Evolutionary conservation across 1,284 basidiomycete genomes (phyloP).

Genomic region (Schizophyllum commune): DNA sequence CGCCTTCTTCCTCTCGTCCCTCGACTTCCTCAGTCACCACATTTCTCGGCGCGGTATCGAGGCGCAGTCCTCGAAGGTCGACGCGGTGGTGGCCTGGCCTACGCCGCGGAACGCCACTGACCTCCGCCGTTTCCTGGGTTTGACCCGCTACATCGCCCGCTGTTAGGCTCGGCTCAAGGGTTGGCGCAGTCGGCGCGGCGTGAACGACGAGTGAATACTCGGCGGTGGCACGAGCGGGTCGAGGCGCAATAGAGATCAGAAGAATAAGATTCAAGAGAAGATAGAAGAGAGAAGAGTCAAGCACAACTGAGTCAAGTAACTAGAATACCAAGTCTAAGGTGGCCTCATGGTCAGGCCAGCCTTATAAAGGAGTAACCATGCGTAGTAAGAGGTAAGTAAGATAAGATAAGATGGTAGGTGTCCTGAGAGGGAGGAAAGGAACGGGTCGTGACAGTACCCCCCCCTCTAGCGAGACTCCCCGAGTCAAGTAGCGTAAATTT

Average conservation of each 20-base stretch:
- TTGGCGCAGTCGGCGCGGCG: no score
- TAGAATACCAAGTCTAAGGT: no score
- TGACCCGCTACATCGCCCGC: conserved; percentile 24
- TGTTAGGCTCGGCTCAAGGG: not conserved
- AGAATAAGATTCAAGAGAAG: not conserved
- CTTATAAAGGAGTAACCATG: no score
- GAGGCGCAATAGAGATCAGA: not conserved
- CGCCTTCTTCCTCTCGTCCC: conserved; percentile 11
- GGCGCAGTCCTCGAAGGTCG: conserved; percentile 17
- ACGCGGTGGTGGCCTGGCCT: conserved; percentile 21
- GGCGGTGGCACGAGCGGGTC: no score
- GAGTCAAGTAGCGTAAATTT: no score
- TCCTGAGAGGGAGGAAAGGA: no score
- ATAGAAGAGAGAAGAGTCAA: not conserved
- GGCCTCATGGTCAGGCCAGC: no score
- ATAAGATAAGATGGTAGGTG: no score
- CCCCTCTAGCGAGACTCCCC: no score
- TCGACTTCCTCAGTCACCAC: conserved; percentile 13
- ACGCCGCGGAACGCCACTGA: conserved; percentile 15
- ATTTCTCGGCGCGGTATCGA: conserved; percentile 17
- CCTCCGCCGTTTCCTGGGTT: conserved; percentile 22
- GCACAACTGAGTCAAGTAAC: no score
- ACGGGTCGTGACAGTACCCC: no score
- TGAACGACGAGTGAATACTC: not conserved
- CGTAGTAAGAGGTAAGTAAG: no score